phyloP scores from a whole-genome alignment of 345 rosid genomes.

The Noccaea bulbosa region DNA sequence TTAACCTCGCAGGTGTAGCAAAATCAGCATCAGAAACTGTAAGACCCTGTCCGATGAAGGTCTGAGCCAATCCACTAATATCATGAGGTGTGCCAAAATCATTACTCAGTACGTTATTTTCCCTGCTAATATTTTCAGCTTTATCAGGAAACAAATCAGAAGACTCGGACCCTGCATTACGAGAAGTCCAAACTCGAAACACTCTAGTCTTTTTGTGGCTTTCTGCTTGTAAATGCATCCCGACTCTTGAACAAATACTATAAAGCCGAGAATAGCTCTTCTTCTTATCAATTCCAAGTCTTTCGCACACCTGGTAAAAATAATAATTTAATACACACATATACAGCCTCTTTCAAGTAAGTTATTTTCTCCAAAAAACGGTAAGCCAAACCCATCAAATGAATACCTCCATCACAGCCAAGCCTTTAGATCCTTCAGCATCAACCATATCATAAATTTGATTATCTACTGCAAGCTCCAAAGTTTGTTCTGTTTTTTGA shows the following conservation, averaged over 20 bases:
- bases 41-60: slow-evolving; percentile 44
- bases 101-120: slow-evolving; percentile 38
- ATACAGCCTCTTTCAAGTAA: slow-evolving; percentile 14
- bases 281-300: slow-evolving; percentile 87
- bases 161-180: slow-evolving; percentile 50
- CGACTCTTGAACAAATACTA: slow-evolving; percentile 69
- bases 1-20: slow-evolving; percentile 47
- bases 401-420: slow-evolving; percentile 71
- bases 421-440: slow-evolving; percentile 74
- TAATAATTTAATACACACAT: slow-evolving; percentile 26
- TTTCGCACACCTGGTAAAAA: slow-evolving; percentile 66
- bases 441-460: slow-evolving; percentile 88
- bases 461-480: slow-evolving; percentile 80
- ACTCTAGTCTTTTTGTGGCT: slow-evolving; percentile 66
- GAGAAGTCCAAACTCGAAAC: slow-evolving; percentile 78
- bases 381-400: slow-evolving; percentile 22
- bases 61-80: slow-evolving; percentile 46
- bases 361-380: slow-evolving; percentile 12
- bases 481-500: slow-evolving; percentile 64
- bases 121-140: slow-evolving; percentile 41
- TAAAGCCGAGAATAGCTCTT: slow-evolving; percentile 68
- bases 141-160: slow-evolving; percentile 52
- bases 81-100: slow-evolving; percentile 43
- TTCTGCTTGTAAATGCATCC: slow-evolving; percentile 76
- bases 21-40: slow-evolving; percentile 48